Percentiles rank a stretch among this genome's conserved stretches.
phyloP scores from a whole-genome alignment of 257 asterid species.

The Apocynum venetum region DNA sequence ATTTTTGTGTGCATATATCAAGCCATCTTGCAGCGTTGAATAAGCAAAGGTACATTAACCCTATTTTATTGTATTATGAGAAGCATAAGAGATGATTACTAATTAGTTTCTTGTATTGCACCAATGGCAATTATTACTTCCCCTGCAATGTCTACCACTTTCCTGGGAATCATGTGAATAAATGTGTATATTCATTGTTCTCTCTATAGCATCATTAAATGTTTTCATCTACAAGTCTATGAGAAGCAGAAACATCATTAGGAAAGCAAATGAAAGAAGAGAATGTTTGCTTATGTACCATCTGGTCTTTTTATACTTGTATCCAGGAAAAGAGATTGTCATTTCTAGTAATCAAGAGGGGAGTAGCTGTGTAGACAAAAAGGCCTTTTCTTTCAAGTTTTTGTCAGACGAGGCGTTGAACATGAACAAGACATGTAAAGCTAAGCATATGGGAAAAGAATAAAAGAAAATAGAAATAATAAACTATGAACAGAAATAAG shows the following conservation, averaged over 20 bases:
- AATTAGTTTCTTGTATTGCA: neutral
- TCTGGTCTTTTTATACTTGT: too few relatives aligned
- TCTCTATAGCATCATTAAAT: neutral
- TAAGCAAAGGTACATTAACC: slow-evolving; percentile 47
- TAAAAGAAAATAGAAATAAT: too few relatives aligned
- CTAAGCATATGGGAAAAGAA: too few relatives aligned
- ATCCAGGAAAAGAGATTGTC: neutral
- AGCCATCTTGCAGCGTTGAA: slow-evolving; percentile 50
- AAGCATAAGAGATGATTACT: too few relatives aligned
- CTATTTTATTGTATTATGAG: neutral
- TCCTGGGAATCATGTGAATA: neutral
- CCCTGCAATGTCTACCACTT: neutral
- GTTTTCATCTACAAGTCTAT: neutral
- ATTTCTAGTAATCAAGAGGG: neutral
- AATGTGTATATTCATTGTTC: too few relatives aligned
- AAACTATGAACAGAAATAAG: too few relatives aligned
- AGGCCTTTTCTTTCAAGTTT: too few relatives aligned
- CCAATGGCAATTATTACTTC: neutral
- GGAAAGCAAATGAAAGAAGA: neutral
- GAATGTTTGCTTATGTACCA: neutral
- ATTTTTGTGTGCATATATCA: slow-evolving; percentile 39
- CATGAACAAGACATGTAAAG: too few relatives aligned
- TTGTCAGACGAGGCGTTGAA: too few relatives aligned
- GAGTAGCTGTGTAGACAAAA: neutral
- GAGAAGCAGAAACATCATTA: neutral